A percentile compares a stretch with the other conserved stretches of the same genome.
Evolutionary conservation across 768 basidiomycete species (phyloP).

Genomic region (Thelephora ganbajun): DNA sequence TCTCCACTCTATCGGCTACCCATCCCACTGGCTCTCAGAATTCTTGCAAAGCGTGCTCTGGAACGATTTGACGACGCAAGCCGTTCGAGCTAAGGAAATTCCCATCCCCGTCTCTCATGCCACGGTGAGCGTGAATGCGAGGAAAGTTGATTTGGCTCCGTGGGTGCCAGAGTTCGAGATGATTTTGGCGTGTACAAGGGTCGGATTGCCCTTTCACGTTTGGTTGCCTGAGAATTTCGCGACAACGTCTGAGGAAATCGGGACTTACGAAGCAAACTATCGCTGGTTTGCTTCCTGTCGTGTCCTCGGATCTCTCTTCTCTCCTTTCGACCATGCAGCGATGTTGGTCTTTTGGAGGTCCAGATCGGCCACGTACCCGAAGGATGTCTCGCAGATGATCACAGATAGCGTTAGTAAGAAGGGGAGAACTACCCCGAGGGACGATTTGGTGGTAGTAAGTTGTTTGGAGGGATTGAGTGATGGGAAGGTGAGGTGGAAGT

Average conservation of each 20-base stretch:
- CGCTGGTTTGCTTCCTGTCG: no score
- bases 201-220: constrained; percentile 11
- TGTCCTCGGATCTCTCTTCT: no score
- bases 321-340: no score
- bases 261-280: constrained; percentile 1
- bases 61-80: neutral
- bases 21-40: constrained; percentile 23
- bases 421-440: no score
- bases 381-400: no score
- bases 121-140: constrained; percentile 6
- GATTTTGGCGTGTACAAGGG: constrained; percentile 10
- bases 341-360: no score
- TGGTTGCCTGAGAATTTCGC: constrained; percentile 7
- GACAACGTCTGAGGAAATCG: constrained; percentile 7
- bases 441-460: no score
- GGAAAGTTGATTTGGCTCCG: constrained; percentile 11
- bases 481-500: no score
- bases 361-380: no score
- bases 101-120: constrained; percentile 15
- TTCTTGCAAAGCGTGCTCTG: constrained; percentile 6
- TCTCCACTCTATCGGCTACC: constrained; percentile 21
- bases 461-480: no score
- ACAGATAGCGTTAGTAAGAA: no score
- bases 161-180: constrained; percentile 13
- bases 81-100: no score